phyloP scores from a whole-genome alignment of 192 early-diverging fungal species.

The Chytriomyces sp. region DNA sequence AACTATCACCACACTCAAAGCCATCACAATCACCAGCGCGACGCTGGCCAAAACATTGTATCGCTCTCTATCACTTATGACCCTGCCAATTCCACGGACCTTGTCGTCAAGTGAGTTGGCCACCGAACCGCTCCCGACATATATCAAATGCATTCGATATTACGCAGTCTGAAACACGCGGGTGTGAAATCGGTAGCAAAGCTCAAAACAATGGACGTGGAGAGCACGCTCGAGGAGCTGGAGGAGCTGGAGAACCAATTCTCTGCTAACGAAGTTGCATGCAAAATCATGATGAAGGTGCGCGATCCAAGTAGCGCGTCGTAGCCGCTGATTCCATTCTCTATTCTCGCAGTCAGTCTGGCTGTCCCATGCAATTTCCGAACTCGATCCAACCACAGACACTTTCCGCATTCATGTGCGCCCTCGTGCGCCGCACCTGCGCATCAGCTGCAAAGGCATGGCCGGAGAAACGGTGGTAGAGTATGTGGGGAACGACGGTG shows the following conservation, averaged over 20 bases:
- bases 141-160: neutral
- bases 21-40: neutral
- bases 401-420: constrained; percentile 12
- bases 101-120: neutral
- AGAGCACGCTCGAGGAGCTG: constrained; percentile 1
- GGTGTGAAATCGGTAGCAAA: constrained; percentile 12
- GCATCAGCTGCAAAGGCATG: constrained; percentile 4
- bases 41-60: neutral
- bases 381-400: constrained; percentile 11
- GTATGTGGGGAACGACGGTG: neutral
- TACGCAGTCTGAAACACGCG: neutral
- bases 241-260: constrained; percentile 11
- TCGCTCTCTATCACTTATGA: constrained; percentile 4
- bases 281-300: constrained; percentile 25
- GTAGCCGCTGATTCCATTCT: neutral
- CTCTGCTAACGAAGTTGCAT: neutral
- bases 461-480: constrained; percentile 19
- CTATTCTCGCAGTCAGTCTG: constrained; percentile 11
- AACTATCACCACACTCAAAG: neutral
- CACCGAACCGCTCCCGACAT: neutral
- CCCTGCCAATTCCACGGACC: neutral
- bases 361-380: constrained; percentile 22
- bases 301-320: neutral
- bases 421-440: neutral
- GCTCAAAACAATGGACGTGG: constrained; percentile 16